phyloP scores from a whole-genome alignment of 495 filamentous ascomycete genomes.

The Cryomyces minteri region DNA sequence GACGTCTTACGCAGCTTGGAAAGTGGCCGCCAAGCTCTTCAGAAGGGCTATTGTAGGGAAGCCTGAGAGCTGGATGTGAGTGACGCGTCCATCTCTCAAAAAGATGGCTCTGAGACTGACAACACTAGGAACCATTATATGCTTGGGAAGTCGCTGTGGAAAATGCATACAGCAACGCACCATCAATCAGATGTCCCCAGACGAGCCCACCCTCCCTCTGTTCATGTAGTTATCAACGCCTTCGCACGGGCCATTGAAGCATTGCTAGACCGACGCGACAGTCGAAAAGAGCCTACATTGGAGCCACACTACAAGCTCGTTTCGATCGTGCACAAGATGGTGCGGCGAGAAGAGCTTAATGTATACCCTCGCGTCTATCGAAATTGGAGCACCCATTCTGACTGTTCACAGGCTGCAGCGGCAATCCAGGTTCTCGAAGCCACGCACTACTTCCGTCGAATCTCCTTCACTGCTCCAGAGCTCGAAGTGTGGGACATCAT shows the following conservation, averaged over 20 bases:
- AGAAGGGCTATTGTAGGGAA: slow-evolving; percentile 51
- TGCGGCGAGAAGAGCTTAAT: slow-evolving; percentile 22
- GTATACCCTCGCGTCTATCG: slow-evolving; percentile 6
- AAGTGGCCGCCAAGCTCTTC: slow-evolving; percentile 67
- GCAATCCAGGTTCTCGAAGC: slow-evolving; percentile 35
- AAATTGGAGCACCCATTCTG: neutral
- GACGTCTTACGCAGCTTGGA: slow-evolving; percentile 62
- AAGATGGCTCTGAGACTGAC: neutral
- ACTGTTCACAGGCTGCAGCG: slow-evolving; percentile 21
- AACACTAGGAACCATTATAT: slow-evolving; percentile 56
- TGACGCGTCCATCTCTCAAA: slow-evolving; percentile 4
- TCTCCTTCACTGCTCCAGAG: slow-evolving; percentile 23
- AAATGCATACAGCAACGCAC: slow-evolving; percentile 54
- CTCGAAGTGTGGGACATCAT: slow-evolving; percentile 55
- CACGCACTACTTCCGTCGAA: slow-evolving; percentile 36
- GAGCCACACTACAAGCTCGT: slow-evolving; percentile 95
- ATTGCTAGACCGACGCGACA: slow-evolving; percentile 65
- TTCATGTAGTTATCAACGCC: slow-evolving; percentile 45
- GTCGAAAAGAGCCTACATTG: slow-evolving; percentile 62
- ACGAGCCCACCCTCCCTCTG: slow-evolving; percentile 8
- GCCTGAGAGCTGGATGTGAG: slow-evolving; percentile 72
- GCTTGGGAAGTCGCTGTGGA: slow-evolving; percentile 89
- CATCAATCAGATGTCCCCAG: slow-evolving; percentile 25
- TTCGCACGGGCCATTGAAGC: slow-evolving; percentile 57
- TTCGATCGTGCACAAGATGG: slow-evolving; percentile 70